Conservation (phyloP, 257 asterid species). For the Oldenlandia corymbosa region DNA sequence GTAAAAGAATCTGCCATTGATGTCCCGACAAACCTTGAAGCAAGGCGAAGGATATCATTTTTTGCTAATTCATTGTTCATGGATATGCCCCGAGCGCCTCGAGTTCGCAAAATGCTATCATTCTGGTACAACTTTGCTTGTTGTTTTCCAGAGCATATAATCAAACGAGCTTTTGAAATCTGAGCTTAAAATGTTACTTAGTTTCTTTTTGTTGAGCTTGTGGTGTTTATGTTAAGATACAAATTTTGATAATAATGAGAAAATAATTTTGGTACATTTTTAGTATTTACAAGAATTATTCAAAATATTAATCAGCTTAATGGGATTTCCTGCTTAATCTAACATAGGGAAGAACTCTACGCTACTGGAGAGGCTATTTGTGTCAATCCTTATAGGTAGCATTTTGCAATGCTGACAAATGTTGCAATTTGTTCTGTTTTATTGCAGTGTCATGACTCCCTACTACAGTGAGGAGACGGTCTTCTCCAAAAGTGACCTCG, state of each 20-base stretch:
- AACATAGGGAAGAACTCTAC: no score
- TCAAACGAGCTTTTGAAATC: not conserved
- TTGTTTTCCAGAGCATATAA: not conserved
- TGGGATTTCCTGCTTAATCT: no score
- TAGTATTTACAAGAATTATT: not conserved
- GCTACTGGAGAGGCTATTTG: not conserved
- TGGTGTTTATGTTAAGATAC: no score
- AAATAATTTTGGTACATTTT: no score
- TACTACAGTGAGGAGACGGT: slow-evolving; percentile 98
- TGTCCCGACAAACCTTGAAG: slow-evolving; percentile 95
- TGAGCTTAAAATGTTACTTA: no score
- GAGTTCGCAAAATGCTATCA: slow-evolving; percentile 96
- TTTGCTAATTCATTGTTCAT: slow-evolving; percentile 91
- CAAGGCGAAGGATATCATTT: slow-evolving; percentile 86
- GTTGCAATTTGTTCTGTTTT: slow-evolving; percentile 26
- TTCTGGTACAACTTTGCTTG: slow-evolving; percentile 48
- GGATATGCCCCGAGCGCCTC: slow-evolving; percentile 98
- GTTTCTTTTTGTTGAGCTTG: no score
- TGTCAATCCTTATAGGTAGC: not conserved
- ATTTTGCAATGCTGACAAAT: not conserved
- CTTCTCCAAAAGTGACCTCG: slow-evolving; percentile 89
- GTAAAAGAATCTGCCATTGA: slow-evolving; percentile 92
- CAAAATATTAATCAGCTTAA: not conserved
- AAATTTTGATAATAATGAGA: no score
- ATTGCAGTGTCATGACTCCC: slow-evolving; percentile 88